Evolutionary conservation across 768 basidiomycete genomes (phyloP), one percentile per base, ranked within the genome.

Genomic region (Hydnomerulius pinastri): DNA sequence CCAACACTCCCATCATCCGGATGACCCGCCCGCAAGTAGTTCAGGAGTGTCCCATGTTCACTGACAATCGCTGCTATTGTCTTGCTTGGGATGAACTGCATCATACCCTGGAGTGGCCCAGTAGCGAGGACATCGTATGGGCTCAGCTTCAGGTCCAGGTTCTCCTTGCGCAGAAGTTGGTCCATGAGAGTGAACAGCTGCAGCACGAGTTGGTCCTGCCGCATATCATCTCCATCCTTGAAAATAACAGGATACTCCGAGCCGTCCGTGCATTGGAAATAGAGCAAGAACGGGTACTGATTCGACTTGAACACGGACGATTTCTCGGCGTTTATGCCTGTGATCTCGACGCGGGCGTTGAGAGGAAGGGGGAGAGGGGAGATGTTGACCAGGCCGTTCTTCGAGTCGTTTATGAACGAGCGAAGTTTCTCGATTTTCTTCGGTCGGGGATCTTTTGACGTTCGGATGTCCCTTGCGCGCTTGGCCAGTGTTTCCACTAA

Each of bases 131-230:
- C 97, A 54, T 88, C 85, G 61, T 97, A 98, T 5, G 93, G 91
- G 51, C 82, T 92, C 48, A 99, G 66, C 64, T 92, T 91, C 50
- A 98, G 73, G 64, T 98, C 97, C 45, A 99, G 68, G 65, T 97
- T 97, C 73, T 98, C 97, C 70, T 95, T 96, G 50, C 93, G 75
- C 53, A 98, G 71, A 21, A 99, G 70, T 41, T 90, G 79, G 65
- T 99, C 94, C 97, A 99, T 99, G 23, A 99, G 82, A 13, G 94
- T 97, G 69, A 99, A 95, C n/a, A 98, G 77, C 68, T 99, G 97
- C 43, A 98, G 88, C 23, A 98, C 95, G 30, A 99, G 82, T 67
- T 99, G 97, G 65, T 99, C 97, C 68, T 99, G 97, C 18, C 97
- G 86, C 79, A 98, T 87, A 64, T 99, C 97, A 64, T 98, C 97